Evolutionary conservation across 2,329 filamentous ascomycete genomes (phyloP).

Genomic region (Blastomyces percursus): DNA sequence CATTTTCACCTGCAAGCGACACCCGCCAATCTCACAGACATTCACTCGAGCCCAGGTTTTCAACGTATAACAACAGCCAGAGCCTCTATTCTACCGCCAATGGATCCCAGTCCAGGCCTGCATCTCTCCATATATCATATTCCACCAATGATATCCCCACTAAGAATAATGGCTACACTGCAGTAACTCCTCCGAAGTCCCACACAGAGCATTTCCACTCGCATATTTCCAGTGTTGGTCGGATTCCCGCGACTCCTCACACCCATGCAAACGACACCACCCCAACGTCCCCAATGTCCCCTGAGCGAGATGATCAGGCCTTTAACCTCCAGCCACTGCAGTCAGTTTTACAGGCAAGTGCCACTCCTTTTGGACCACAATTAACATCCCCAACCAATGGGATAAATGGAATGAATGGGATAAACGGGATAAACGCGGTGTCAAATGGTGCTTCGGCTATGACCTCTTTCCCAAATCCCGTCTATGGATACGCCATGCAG

Average conservation of each 20-base stretch:
- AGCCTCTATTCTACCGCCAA: slow-evolving; percentile 19
- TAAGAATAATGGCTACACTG: slow-evolving; percentile 52
- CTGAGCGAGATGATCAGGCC: slow-evolving; percentile 37
- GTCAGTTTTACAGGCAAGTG: slow-evolving; percentile 68
- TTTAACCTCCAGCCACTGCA: slow-evolving; percentile 50
- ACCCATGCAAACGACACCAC: slow-evolving; percentile 40
- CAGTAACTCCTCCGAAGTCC: slow-evolving; percentile 43
- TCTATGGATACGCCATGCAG: slow-evolving; percentile 42
- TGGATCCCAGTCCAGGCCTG: slow-evolving; percentile 37
- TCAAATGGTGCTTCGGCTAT: slow-evolving; percentile 21
- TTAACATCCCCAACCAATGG: slow-evolving; percentile 28
- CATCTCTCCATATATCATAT: slow-evolving; percentile 64
- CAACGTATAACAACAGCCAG: slow-evolving; percentile 2
- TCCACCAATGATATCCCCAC: slow-evolving; percentile 80
- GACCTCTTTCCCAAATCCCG: slow-evolving; percentile 28
- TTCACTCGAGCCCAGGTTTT: slow-evolving; percentile 31
- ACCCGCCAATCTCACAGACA: slow-evolving; percentile 33
- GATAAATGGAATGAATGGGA: too few species aligned
- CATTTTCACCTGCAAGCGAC: slow-evolving; percentile 7
- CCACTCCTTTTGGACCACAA: slow-evolving; percentile 64
- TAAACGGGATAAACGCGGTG: not conserved
- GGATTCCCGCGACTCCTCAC: slow-evolving; percentile 58
- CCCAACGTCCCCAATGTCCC: slow-evolving; percentile 17
- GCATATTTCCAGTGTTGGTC: slow-evolving; percentile 65
- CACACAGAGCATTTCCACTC: slow-evolving; percentile 53